Percentiles rank a stretch among this genome's conserved stretches.
Evolutionary conservation across 2,329 filamentous ascomycete species (phyloP).

Genomic region (Cadophora sp.): DNA sequence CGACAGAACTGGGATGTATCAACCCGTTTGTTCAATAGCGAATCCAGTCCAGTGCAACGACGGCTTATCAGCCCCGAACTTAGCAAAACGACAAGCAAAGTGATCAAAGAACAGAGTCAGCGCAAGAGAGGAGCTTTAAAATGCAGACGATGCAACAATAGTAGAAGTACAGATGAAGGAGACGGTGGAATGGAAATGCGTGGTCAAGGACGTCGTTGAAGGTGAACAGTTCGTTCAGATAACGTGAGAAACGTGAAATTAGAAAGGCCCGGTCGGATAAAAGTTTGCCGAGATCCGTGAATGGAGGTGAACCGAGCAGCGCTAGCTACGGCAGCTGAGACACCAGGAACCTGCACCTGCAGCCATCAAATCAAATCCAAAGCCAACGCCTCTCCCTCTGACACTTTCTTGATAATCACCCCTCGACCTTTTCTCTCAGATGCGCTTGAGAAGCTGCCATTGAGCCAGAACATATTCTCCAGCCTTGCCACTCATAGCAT

Average conservation of each 20-base stretch:
- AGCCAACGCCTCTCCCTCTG: neutral
- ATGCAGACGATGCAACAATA: constrained; percentile 1
- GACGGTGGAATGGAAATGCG: constrained; percentile 4
- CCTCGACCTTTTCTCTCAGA: neutral
- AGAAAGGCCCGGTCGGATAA: neutral
- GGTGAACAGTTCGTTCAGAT: neutral
- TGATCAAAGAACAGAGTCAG: neutral
- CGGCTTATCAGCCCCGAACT: constrained; percentile 2
- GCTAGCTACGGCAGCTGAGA: constrained; percentile 2
- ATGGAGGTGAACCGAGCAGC: neutral
- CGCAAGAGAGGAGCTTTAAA: constrained; percentile 2
- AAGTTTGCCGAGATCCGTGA: neutral
- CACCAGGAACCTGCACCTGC: neutral
- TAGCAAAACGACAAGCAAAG: constrained; percentile 6
- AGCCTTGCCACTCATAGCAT: constrained; percentile 2
- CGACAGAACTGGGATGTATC: constrained; percentile 7
- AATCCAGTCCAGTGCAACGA: constrained; percentile 1
- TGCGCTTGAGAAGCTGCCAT: neutral
- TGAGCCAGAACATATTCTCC: neutral
- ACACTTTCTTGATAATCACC: constrained; percentile 20
- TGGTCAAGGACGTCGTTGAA: neutral
- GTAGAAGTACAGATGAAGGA: constrained; percentile 9
- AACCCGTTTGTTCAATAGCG: constrained; percentile 8
- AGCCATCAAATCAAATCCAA: neutral
- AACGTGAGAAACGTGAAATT: neutral